Base-by-base conservation (phyloP, 352 stramenopile species). In the Pilasporangium apinafurcum region DNA sequence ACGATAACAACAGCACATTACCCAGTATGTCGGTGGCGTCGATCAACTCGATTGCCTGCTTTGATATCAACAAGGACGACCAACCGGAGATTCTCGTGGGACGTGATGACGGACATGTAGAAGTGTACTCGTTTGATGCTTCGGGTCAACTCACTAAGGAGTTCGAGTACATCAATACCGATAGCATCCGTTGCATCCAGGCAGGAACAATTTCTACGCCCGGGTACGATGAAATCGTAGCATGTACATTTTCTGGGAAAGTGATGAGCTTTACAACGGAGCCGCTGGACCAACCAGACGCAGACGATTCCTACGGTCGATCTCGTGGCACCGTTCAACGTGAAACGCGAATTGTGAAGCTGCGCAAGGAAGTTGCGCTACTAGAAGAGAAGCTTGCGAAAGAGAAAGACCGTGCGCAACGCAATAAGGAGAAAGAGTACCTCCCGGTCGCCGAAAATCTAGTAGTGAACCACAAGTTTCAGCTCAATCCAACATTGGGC, bases 251-350 rank as follows among this genome's bases (percentile, higher is more conserved):
- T 46, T 86, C 77, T 2, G 83, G 83, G 0, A 69, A 77, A 28
- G 59, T 95, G 0, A 55, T 92, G 32, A 90, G 73, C 44, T 91
- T 92, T 39, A 95, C 75, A 24, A 87, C 83, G 5, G 80, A 92
- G 44, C 78, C 80, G 5, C 65, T 92, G 12, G 79, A 91, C 27
- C 68, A 91, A 27, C 60, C 66, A 1, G 83, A 92, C 36, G 48
- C 46, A 1, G 77, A 88, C 20, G 83, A 95, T 47, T 65, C 61
- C n/a, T 85, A 86, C 30, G 80, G 83, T 5, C 70, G 83, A 18
- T 83, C 80, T 5, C 74, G 81, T 18, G 83, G 77, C 10, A 87
- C 74, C 0, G 65, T 92, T 22, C 81, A 85, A 26, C 71, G 73
- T 9, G 81, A 88, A 51, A 85, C 65, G 3, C 72, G 75, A n/a